A percentile compares a stretch with the other conserved stretches of the same genome.
These are phyloP conservation scores for Didymella lethalis DNA, from an alignment of 2,329 filamentous ascomycete species.

Conservation along the genomic window DNA sequence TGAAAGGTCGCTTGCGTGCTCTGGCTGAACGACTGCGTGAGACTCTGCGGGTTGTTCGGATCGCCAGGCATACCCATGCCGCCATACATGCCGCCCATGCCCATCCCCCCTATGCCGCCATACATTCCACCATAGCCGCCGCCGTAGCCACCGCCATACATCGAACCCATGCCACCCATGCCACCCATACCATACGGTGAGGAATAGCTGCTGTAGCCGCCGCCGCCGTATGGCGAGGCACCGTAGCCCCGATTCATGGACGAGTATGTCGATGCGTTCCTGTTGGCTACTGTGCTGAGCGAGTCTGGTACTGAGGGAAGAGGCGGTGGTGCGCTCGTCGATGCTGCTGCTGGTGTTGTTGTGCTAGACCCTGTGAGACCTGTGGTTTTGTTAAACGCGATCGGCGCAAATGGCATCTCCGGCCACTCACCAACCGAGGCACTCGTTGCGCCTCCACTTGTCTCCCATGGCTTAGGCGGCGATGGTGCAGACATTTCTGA, in stretches of 20 bases:
- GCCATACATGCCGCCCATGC: constrained; percentile 57
- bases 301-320: constrained; percentile 83
- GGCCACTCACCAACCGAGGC: constrained; percentile 49
- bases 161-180: constrained; percentile 32
- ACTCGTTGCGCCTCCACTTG: constrained; percentile 67
- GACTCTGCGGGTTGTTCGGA: constrained; percentile 88
- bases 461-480: constrained; percentile 98
- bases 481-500: constrained; percentile 68
- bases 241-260: constrained; percentile 63
- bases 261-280: constrained; percentile 85
- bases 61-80: constrained; percentile 60
- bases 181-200: constrained; percentile 43
- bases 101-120: constrained; percentile 42
- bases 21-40: constrained; percentile 94
- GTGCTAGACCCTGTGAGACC: constrained; percentile 48
- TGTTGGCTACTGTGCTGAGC: constrained; percentile 81
- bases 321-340: constrained; percentile 64
- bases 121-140: constrained; percentile 54
- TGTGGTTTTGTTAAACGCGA: constrained; percentile 38
- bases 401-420: constrained; percentile 21
- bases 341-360: constrained; percentile 54
- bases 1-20: constrained; percentile 97
- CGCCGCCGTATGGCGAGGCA: constrained; percentile 58
- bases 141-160: constrained; percentile 51
- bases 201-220: constrained; percentile 59